Evolutionary conservation across 2,329 filamentous ascomycete genomes (phyloP).

Genomic region (Aspergillus ustus): DNA sequence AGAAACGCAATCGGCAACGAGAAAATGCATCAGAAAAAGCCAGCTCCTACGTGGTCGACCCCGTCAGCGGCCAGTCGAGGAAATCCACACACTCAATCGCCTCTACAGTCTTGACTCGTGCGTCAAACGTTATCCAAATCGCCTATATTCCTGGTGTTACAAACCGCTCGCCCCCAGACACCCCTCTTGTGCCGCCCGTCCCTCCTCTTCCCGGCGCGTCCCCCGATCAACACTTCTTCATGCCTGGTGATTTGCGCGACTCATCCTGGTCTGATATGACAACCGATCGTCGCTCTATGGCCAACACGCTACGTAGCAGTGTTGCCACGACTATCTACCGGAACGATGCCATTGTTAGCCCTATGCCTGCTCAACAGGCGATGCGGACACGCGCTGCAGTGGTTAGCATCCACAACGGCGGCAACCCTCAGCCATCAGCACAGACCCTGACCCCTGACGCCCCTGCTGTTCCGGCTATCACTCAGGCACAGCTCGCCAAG

Average conservation of each 20-base stretch:
- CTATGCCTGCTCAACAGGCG: conserved; percentile 78
- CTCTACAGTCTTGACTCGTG: conserved; percentile 90
- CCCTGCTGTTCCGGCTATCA: conserved; percentile 75
- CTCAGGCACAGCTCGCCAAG: conserved; percentile 52
- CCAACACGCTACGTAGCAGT: conserved; percentile 59
- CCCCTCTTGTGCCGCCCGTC: conserved; percentile 87
- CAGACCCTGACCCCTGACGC: conserved; percentile 43
- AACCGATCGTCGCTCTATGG: conserved; percentile 55
- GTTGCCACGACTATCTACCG: conserved; percentile 94
- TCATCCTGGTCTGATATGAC: conserved; percentile 86
- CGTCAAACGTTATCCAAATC: conserved; percentile 99
- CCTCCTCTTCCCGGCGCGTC: conserved; percentile 78
- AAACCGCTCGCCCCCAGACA: conserved; percentile 84
- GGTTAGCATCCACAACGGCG: conserved; percentile 83
- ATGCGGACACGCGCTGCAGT: conserved; percentile 88
- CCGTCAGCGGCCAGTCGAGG: conserved; percentile 56
- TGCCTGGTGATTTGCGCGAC: conserved; percentile 85
- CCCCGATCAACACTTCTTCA: conserved; percentile 88
- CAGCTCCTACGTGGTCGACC: conserved; percentile 54
- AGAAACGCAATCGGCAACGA: conserved; percentile 65
- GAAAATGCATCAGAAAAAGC: conserved; percentile 54
- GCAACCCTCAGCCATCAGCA: conserved; percentile 52
- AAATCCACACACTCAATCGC: conserved; percentile 92
- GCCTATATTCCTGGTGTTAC: conserved; percentile 98
- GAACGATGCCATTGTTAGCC: conserved; percentile 83